Conservation (phyloP, 371 early-diverging fungal species). For the Mucor sp. region DNA sequence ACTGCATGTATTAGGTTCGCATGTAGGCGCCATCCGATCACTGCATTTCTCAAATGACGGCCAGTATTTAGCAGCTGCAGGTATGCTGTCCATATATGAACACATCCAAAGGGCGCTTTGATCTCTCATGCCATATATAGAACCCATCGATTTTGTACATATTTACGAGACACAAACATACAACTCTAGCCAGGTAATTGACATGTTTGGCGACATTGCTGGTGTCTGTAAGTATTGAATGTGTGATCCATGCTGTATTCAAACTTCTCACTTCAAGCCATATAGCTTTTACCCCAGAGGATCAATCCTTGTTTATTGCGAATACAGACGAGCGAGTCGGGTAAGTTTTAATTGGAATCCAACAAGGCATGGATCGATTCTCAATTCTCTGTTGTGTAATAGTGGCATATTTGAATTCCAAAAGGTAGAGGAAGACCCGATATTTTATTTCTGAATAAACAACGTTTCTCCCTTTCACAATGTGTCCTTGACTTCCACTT, state of each 20-base stretch:
- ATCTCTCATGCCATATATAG: conserved; percentile 20
- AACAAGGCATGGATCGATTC: background rate
- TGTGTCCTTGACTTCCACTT: conserved; percentile 9
- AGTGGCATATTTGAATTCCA: conserved; percentile 37
- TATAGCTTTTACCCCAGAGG: conserved; percentile 53
- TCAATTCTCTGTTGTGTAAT: background rate
- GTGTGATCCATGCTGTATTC: background rate
- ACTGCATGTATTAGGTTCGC: conserved; percentile 60
- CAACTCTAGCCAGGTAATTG: conserved; percentile 66
- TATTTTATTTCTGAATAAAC: conserved; percentile 11
- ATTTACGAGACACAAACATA: conserved; percentile 60
- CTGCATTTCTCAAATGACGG: conserved; percentile 77
- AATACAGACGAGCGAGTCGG: conserved; percentile 46
- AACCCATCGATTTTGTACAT: conserved; percentile 81
- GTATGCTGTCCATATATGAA: conserved; percentile 28
- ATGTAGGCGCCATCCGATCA: conserved; percentile 78
- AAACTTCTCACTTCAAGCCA: background rate
- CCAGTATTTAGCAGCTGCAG: conserved; percentile 68
- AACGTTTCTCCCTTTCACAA: background rate
- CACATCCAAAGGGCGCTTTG: background rate
- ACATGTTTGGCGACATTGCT: conserved; percentile 84
- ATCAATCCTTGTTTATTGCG: conserved; percentile 61
- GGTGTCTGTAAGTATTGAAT: conserved; percentile 57
- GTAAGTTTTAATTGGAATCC: conserved; percentile 11
- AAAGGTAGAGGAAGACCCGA: conserved; percentile 15